phyloP scores from a whole-genome alignment of 495 filamentous ascomycete species.

The Rhypophila decipiens region DNA sequence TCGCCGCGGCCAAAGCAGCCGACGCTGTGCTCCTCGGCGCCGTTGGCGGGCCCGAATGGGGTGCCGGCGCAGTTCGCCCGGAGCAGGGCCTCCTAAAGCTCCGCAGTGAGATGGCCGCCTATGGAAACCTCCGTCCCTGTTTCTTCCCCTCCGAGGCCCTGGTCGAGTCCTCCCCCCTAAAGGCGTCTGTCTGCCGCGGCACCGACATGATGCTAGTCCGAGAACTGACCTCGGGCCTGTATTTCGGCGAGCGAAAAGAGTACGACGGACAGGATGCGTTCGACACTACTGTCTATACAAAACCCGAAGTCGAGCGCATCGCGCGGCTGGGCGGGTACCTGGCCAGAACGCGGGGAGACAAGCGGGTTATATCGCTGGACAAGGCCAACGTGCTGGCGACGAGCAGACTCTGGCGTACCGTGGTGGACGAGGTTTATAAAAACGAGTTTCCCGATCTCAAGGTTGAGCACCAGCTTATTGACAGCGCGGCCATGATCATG shows the following conservation, averaged over 20 bases:
- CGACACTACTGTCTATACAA: conserved; percentile 87
- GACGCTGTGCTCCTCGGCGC: conserved; percentile 92
- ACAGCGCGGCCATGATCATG: conserved; percentile 95
- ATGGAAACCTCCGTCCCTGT: conserved; percentile 96
- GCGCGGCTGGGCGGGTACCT: conserved; percentile 76
- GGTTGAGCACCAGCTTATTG: conserved; percentile 86
- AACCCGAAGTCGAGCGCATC: conserved; percentile 84
- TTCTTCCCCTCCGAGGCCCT: conserved; percentile 90
- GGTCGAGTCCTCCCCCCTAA: conserved; percentile 81
- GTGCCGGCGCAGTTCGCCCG: conserved; percentile 77
- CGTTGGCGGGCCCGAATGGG: conserved; percentile 98
- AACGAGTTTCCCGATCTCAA: conserved; percentile 87
- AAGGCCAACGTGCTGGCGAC: conserved; percentile 98
- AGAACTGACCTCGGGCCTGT: conserved; percentile 92
- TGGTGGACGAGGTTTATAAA: conserved; percentile 69
- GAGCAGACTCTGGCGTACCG: conserved; percentile 82
- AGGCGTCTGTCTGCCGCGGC: conserved; percentile 76
- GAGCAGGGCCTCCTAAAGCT: conserved; percentile 92
- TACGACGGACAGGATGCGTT: neutral
- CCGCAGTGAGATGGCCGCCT: conserved; percentile 89
- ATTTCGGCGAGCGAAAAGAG: conserved; percentile 78
- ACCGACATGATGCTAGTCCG: conserved; percentile 93
- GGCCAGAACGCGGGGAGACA: too few relatives aligned
- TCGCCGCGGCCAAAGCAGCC: conserved; percentile 78
- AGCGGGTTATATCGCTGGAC: too few relatives aligned